Percentiles rank a stretch among this genome's conserved stretches.
phyloP scores from a whole-genome alignment of 2,329 filamentous ascomycete species.

The Sporothrix luriei region DNA sequence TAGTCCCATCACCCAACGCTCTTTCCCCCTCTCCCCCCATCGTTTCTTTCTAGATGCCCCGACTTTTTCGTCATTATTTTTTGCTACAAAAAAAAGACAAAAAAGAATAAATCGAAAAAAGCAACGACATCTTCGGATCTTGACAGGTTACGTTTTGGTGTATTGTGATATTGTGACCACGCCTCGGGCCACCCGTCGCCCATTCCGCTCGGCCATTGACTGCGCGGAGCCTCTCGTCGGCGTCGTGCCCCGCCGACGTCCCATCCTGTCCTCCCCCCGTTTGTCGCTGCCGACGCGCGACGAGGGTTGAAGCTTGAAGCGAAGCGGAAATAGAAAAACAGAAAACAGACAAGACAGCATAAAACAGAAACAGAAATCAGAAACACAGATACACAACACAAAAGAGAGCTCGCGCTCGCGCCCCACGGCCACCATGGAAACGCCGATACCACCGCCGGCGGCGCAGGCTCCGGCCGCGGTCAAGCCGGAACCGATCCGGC shows the following conservation, averaged over 20 bases:
- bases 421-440: conserved; percentile 18
- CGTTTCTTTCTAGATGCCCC: not conserved
- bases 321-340: not conserved
- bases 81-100: conserved; percentile 33
- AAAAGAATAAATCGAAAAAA: conserved; percentile 33
- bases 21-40: conserved; percentile 9
- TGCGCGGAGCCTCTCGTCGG: not conserved
- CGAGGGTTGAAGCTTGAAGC: not conserved
- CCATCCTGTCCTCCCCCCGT: not conserved
- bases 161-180: conserved; percentile 8
- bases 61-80: conserved; percentile 31
- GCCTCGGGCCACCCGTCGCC: not conserved
- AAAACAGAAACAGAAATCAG: not conserved
- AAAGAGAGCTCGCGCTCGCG: not conserved
- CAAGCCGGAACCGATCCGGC: conserved; percentile 37
- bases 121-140: conserved; percentile 8
- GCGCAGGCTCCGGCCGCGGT: not conserved
- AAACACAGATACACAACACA: not conserved
- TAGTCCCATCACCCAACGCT: conserved; percentile 8
- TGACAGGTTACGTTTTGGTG: conserved; percentile 9
- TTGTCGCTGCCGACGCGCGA: conserved; percentile 2
- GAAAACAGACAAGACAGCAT: conserved; percentile 2
- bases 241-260: not conserved
- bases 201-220: conserved; percentile 15
- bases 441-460: conserved; percentile 9